Evolutionary conservation across 2,329 filamentous ascomycete species (phyloP), one percentile per base, ranked within the genome.

Genomic region (Zopfia rhizophila): DNA sequence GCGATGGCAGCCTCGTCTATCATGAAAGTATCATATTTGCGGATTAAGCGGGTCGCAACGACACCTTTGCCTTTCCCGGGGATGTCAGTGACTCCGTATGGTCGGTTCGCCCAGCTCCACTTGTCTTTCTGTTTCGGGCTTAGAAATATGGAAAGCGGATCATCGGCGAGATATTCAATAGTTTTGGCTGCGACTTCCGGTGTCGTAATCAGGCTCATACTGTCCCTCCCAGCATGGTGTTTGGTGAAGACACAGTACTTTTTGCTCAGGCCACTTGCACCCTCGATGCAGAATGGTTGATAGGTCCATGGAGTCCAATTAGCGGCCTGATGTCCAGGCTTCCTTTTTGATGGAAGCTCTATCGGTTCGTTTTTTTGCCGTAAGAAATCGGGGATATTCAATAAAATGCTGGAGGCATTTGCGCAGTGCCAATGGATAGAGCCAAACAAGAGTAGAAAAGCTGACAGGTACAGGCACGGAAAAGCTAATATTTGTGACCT

Each of bases 1-100:
- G 58, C 53, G 3, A 64, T 39, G 10, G 32, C 45, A 13, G 59
- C 57, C 17, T 58, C 56, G 30, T 64, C 61, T 5, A 64, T 27
- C 61, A 64, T 64, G 31, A 64, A 53, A 2, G 58, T 63, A 31
- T 63, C 59, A 19, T 44, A 58, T 24, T 52, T 45, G 17, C 36
- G 24, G 8, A 64, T 63, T 14, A 29, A 45, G 0, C 59, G 28
- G 8, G 57, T 60, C 1, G 59, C 57, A 0, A 58, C 28, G 5
- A 64, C 59, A 5, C 61, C 61, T 24, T 50, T 58, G 13, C 45
- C 61, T 23, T 64, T 64, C 2, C 58, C 58, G 10, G 35, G 24
- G 2, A 63, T 44, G 8, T 50, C 27, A 2, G 51, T 37, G 8
- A 61, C 35, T 28, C 51, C 40, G 39, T 55, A 64, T 14, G 59